Conservation (phyloP, 805 yeast genomes). For the Cyberlindnera lachancei region DNA sequence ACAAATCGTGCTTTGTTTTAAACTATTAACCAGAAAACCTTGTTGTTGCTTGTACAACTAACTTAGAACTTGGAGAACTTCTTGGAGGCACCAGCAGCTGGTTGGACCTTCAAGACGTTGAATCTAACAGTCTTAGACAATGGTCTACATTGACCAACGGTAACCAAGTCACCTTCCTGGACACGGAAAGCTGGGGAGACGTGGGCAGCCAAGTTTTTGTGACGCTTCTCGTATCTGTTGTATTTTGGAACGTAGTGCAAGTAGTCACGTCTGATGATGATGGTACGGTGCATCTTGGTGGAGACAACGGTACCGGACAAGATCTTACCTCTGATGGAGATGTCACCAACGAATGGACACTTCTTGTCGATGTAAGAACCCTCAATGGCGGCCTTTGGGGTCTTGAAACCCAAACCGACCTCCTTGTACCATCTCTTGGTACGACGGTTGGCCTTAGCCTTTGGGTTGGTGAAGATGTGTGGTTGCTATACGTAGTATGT, state of each 20-base stretch:
- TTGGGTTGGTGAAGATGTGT: constrained; percentile 99
- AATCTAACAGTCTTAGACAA: constrained; percentile 99
- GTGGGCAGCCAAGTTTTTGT: constrained; percentile 99
- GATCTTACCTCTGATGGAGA: constrained; percentile 99
- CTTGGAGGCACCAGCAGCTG: constrained; percentile 83
- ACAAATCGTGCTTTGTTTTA: constrained; percentile 13
- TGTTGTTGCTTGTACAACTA: constrained; percentile 8
- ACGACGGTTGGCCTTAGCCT: constrained; percentile 96
- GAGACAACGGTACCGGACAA: constrained; percentile 99
- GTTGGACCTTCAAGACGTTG: constrained; percentile 95
- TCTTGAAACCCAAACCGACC: constrained; percentile 99
- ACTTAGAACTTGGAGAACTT: constrained; percentile 93
- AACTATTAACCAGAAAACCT: constrained; percentile 4
- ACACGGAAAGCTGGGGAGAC: constrained; percentile 99
- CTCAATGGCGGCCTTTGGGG: constrained; percentile 97
- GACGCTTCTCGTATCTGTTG: constrained; percentile 99
- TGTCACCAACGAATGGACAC: constrained; percentile 97
- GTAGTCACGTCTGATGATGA: constrained; percentile 99
- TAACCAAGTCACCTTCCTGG: constrained; percentile 96
- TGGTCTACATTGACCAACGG: constrained; percentile 99
- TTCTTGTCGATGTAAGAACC: constrained; percentile 99
- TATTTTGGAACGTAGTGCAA: constrained; percentile 99
- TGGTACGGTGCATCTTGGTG: constrained; percentile 99
- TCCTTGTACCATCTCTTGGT: constrained; percentile 99
- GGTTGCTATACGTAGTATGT: constrained; percentile 66